Conservation (phyloP, 495 filamentous ascomycete species). For the Glutinoglossum americanum region DNA sequence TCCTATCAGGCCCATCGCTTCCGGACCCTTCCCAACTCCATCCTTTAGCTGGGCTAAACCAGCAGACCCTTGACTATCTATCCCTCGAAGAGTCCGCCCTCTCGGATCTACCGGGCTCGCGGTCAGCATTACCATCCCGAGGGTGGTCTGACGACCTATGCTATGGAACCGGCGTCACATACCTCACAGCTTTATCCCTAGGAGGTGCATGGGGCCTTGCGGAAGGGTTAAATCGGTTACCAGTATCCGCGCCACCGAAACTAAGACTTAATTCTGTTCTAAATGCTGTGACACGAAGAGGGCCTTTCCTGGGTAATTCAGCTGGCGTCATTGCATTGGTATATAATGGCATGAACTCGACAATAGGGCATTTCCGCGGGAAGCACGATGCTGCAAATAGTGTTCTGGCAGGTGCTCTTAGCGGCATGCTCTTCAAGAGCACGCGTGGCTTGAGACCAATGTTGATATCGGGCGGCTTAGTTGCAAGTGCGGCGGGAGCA, state of each 20-base stretch:
- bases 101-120: conserved; percentile 66
- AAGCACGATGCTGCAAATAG: conserved; percentile 86
- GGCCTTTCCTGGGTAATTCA: conserved; percentile 90
- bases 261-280: conserved; percentile 79
- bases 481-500: conserved; percentile 58
- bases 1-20: conserved; percentile 45
- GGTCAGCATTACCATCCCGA: conserved; percentile 73
- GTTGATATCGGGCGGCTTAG: conserved; percentile 76
- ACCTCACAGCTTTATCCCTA: conserved; percentile 63
- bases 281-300: conserved; percentile 77
- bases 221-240: conserved; percentile 62
- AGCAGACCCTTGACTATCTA: conserved; percentile 81
- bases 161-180: conserved; percentile 88
- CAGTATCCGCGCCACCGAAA: conserved; percentile 57
- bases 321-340: conserved; percentile 88
- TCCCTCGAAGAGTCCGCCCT: conserved; percentile 79
- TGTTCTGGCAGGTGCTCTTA: conserved; percentile 59
- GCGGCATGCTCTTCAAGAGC: conserved; percentile 89
- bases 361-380: conserved; percentile 61
- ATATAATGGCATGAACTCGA: conserved; percentile 88
- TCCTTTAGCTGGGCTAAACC: conserved; percentile 84
- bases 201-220: conserved; percentile 82
- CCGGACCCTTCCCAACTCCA: conserved; percentile 75
- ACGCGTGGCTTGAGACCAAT: conserved; percentile 76
- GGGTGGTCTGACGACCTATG: conserved; percentile 97